Evolutionary conservation across 1,284 basidiomycete species (phyloP), one percentile per base, ranked within the genome.

Genomic region (Rhodotorula sp.): DNA sequence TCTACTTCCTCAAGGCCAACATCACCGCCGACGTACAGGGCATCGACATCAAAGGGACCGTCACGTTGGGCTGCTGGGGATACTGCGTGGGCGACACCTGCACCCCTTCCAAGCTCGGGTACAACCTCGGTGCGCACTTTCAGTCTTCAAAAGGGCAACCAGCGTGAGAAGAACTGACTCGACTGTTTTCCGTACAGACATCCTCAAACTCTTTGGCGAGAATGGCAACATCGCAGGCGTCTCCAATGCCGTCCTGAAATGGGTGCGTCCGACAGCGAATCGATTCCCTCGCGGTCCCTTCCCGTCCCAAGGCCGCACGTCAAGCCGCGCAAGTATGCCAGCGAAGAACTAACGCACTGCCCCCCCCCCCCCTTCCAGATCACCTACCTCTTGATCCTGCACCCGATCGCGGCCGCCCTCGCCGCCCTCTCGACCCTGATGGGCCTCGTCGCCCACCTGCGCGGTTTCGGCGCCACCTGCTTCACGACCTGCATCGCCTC

Each of bases 301-400:
- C 38, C 14, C 38, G 10, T 43, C 2, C 38, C 38, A 12, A 12
- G 12, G 38, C 38, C 38, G 38, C 38, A 43, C 2, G 1, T 43
- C 38, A 14, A 43, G 38, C 12, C 5, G 8, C 34, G 34, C 38
- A 45, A 34, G 34, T 34, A 7, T 28, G 8, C 34, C 34, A 34
- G 34, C 5, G 34, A 34, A 34, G 6, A 34, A 34, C 34, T 34
- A 34, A 34, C 3, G 34, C 34, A 6, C 1, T 34, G 6, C 5
- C 34, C 8, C 34, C 64, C 23, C 15, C n/a, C 28, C 28, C 28
- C 3, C 28, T 28, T 16, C 23, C 54, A 70, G 68, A 57, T 76
- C 59, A 78, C 78, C 49, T 79, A 79, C 61, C 72, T 76, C 54
- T 69, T 79, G 58, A 60, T 79, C 60, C 68, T 79, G 15, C 78